phyloP scores from a whole-genome alignment of 1,139 yeast species.

The Sugiyamaella neomexicana region DNA sequence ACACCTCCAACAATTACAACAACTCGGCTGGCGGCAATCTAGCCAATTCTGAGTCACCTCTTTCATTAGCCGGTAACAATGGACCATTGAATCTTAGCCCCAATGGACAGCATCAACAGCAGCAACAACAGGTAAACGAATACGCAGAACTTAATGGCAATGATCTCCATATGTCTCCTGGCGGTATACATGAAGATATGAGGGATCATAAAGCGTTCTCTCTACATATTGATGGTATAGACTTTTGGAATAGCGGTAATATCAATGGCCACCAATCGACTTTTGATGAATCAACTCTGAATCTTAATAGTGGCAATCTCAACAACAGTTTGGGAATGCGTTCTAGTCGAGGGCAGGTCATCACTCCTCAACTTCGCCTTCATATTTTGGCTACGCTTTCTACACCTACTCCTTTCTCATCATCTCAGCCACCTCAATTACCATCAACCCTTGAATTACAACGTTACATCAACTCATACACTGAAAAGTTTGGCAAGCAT shows the following conservation, averaged over 20 bases:
- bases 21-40: slow-evolving; percentile 2
- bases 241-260: slow-evolving; percentile 17
- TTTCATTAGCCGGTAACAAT: slow-evolving; percentile 19
- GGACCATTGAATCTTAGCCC: slow-evolving; percentile 8
- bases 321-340: slow-evolving; percentile 16
- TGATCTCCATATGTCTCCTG: slow-evolving; percentile 23
- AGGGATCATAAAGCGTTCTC: slow-evolving; percentile 21
- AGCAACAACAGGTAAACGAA: background rate
- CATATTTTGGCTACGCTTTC: slow-evolving; percentile 55
- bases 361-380: slow-evolving; percentile 70
- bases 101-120: background rate
- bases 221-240: slow-evolving; percentile 20
- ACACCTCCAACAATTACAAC: background rate
- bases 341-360: slow-evolving; percentile 38
- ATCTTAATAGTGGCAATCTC: slow-evolving; percentile 19
- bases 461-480: slow-evolving; percentile 67
- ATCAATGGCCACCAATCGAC: slow-evolving; percentile 22
- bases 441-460: slow-evolving; percentile 76
- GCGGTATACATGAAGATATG: slow-evolving; percentile 15
- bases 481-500: slow-evolving; percentile 72
- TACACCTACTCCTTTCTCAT: slow-evolving; percentile 61
- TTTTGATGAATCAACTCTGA: slow-evolving; percentile 16
- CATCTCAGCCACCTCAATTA: slow-evolving; percentile 50
- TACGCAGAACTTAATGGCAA: slow-evolving; percentile 14
- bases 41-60: slow-evolving; percentile 22